phyloP scores from a whole-genome alignment of 164 flowering plant species.

The Magnolia officinalis region DNA sequence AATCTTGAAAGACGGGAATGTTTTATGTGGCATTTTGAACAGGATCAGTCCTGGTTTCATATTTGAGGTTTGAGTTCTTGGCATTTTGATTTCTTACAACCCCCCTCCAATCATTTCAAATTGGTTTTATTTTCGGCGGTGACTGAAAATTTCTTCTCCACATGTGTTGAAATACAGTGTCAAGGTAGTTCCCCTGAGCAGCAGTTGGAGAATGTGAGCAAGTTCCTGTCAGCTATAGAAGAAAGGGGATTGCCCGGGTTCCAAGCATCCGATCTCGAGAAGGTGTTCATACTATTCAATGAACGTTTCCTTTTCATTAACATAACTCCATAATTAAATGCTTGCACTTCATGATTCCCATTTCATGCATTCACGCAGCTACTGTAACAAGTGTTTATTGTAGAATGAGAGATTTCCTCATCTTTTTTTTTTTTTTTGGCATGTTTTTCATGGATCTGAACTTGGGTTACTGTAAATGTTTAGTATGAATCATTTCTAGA shows the following conservation, averaged over 20 bases:
- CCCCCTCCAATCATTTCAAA: too few species aligned
- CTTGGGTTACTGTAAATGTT: too few species aligned
- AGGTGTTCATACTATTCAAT: neutral
- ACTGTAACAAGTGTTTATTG: too few species aligned
- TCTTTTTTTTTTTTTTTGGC: too few species aligned
- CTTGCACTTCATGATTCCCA: neutral
- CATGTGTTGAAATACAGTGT: conserved; percentile 19
- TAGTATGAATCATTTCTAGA: too few species aligned
- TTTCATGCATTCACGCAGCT: neutral
- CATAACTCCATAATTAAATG: neutral
- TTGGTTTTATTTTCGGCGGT: neutral
- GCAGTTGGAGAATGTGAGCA: conserved; percentile 29
- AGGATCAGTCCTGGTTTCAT: conserved; percentile 48
- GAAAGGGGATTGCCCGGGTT: conserved; percentile 68
- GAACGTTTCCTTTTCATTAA: neutral
- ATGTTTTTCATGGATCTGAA: too few species aligned
- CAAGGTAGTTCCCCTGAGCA: conserved; percentile 21
- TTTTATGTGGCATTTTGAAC: conserved; percentile 48
- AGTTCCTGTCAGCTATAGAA: conserved; percentile 53
- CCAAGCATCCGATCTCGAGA: conserved; percentile 42
- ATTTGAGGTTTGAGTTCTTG: conserved; percentile 32
- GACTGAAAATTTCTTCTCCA: neutral
- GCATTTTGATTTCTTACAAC: neutral
- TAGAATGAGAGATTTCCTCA: too few species aligned
- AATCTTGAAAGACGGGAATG: conserved; percentile 54